Evolutionary conservation across 768 basidiomycete species (phyloP), one percentile per base, ranked within the genome.

Genomic region (Podaxis sp.): DNA sequence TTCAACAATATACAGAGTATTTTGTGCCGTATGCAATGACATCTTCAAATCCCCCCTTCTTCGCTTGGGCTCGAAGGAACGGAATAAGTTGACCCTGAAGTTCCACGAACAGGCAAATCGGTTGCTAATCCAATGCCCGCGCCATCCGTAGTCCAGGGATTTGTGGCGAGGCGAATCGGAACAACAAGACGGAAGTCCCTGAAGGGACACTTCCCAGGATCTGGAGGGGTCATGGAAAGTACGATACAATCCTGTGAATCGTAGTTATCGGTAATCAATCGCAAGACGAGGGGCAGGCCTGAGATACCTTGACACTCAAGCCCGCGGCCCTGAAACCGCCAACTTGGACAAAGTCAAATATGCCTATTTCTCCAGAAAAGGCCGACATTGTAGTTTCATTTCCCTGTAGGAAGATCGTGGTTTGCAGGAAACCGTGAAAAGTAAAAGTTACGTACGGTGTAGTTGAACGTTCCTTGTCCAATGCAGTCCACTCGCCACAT

Each of bases 401-500:
- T n/a, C 80, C 86, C 87, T 90, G 71, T 57, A 48, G 26, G 26
- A 20, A 44, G 36, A 54, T 12, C 33, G n/a, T 44, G 46, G 6
- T 36, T 41, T 7, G 11, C 22, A 36, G 50, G 15, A n/a, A 61
- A 11, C 17, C 57, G 22, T 20, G 40, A 38, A 38, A 33, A 28
- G 11, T 49, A 15, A 33, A 22, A 54, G 38, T 12, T 11, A 77
- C 85, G 33, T 63, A 89, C 88, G 63, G 77, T 75, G 68, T 82
- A 83, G 64, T 71, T 80, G 67, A 91, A 89, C 11, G 70, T 72
- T n/a, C 82, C 89, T 67, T 86, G 84, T 7, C 89, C 89, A 40
- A 90, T 85, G 60, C 75, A 78, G 65, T 87, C 86, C 1, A 85
- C 80, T 60, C 83, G 77, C 88, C 88, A 91, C 24, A 90, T 90